Evolutionary conservation across 805 yeast species (phyloP), one percentile per base, ranked within the genome.

Genomic region (Cyberlindnera maclurae): DNA sequence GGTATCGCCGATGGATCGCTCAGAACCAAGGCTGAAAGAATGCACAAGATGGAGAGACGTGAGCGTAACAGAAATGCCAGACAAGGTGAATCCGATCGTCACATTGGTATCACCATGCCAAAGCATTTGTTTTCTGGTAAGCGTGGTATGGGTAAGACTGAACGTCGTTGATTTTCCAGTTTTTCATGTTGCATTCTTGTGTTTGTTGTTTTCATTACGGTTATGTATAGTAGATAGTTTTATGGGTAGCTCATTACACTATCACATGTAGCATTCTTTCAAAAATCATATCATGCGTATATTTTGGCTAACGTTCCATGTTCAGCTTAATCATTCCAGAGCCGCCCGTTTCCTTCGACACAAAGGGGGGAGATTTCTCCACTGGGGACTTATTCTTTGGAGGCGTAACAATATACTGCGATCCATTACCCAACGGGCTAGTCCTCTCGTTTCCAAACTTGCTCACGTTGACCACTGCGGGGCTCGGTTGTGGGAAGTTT

Each of bases 31-130:
- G 88, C 96, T 41, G 93, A 82, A 50, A 80, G 93, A 72, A 68
- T 88, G 66, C 82, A 77, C 58, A 89, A 88, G 71, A 63, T 85
- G 54, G 89, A 85, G 63, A 86, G 96, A 76, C 80, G 96, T 67
- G 94, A 84, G 59, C 79, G 97, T 70, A 86, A 89, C 67, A 81
- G 89, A 70, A 64, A 71, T 57, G 96, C 97, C 31, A 80, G 95
- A 65, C 83, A 79, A 50, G 96, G 97, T 70, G 99, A 93, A 70
- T 83, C 85, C 58, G 99, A 93, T 67, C 81, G 97, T 65, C 95
- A 87, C 62, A 70, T 77, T 41, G 75, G 88, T 39, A 93, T 84
- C 37, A 69, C 85, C 45, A 64, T 85, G 68, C 96, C 97, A 47
- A 90, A 89, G 71, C 98, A 93, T 68, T 72, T 93, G 74, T 84